A percentile compares a stretch with the other conserved stretches of the same genome.
phyloP scores from a whole-genome alignment of 2,329 filamentous ascomycete species.

The Fusarium globosum region DNA sequence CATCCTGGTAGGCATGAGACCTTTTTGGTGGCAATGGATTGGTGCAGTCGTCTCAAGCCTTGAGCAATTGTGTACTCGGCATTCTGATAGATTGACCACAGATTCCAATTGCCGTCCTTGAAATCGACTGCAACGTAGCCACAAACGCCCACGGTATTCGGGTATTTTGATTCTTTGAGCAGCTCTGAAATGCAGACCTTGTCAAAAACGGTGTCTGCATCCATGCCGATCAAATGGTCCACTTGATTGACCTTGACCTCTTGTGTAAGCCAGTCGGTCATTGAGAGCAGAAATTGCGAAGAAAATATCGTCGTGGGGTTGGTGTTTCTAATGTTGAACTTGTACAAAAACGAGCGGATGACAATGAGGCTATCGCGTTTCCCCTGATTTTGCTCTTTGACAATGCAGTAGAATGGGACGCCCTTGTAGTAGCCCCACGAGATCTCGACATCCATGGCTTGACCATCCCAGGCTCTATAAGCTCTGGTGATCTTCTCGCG shows the following conservation, averaged over 20 bases:
- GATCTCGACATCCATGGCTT: conserved; percentile 52
- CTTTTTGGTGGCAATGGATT: conserved; percentile 43
- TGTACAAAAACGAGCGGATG: conserved; percentile 54
- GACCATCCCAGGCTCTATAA: conserved; percentile 54
- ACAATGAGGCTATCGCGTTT: conserved; percentile 57
- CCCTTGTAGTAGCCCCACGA: conserved; percentile 53
- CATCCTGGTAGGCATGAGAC: conserved; percentile 41
- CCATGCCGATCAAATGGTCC: conserved; percentile 55
- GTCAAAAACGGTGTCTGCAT: conserved; percentile 55
- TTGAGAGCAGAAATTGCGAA: conserved; percentile 49
- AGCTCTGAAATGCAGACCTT: conserved; percentile 53
- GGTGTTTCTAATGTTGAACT: conserved; percentile 54
- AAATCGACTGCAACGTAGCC: conserved; percentile 52
- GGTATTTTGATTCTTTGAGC: conserved; percentile 49
- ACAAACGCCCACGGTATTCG: conserved; percentile 55
- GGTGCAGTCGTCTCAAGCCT: conserved; percentile 40
- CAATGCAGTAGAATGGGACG: conserved; percentile 54
- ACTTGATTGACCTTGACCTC: conserved; percentile 47
- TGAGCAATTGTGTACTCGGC: conserved; percentile 45
- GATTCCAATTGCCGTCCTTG: conserved; percentile 38
- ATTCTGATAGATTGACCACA: conserved; percentile 43
- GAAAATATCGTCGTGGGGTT: conserved; percentile 52
- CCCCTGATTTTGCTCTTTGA: conserved; percentile 57
- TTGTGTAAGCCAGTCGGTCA: conserved; percentile 48
- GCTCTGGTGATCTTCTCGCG: conserved; percentile 48